Conservation (phyloP, 1,284 basidiomycete genomes). For the Albatrellus sp. region DNA sequence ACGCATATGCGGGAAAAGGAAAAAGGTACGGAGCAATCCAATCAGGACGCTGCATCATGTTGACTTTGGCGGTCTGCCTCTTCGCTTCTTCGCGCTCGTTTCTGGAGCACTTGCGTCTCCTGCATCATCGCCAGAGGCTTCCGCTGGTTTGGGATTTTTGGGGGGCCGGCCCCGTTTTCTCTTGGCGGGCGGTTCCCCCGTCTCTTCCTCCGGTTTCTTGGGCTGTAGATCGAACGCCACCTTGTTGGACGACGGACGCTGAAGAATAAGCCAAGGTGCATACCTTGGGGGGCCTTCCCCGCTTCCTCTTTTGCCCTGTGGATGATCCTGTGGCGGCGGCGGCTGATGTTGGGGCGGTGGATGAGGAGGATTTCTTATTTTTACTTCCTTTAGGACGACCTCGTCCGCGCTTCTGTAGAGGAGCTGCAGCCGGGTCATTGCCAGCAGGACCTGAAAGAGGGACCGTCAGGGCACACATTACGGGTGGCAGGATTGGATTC, state of each 20-base stretch:
- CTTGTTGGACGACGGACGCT: constrained; percentile 5
- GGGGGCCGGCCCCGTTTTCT: constrained; percentile 63
- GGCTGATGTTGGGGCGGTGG: constrained; percentile 25
- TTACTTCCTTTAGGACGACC: constrained; percentile 74
- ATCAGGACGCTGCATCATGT: constrained; percentile 9
- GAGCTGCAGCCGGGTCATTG: constrained; percentile 15
- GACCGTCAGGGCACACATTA: too few species aligned
- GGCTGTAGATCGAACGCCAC: constrained; percentile 27
- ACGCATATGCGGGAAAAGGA: too few species aligned
- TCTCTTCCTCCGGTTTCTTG: constrained; percentile 36
- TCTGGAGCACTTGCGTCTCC: constrained; percentile 22
- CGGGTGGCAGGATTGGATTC: background rate
- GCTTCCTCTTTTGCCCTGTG: constrained; percentile 37
- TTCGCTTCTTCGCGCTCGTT: constrained; percentile 44
- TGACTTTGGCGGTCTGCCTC: constrained; percentile 58
- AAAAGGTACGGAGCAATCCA: constrained; percentile 11
- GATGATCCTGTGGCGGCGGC: constrained; percentile 22
- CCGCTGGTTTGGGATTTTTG: constrained; percentile 44
- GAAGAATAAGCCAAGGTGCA: constrained; percentile 12
- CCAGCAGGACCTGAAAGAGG: background rate
- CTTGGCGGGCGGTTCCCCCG: constrained; percentile 41
- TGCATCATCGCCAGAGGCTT: constrained; percentile 24
- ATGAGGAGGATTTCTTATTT: constrained; percentile 52
- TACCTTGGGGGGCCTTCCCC: constrained; percentile 72
- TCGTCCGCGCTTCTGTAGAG: constrained; percentile 50